Evolutionary conservation across 176 grass and related monocot genomes (phyloP).

Genomic region (Tillandsia leiboldiana): DNA sequence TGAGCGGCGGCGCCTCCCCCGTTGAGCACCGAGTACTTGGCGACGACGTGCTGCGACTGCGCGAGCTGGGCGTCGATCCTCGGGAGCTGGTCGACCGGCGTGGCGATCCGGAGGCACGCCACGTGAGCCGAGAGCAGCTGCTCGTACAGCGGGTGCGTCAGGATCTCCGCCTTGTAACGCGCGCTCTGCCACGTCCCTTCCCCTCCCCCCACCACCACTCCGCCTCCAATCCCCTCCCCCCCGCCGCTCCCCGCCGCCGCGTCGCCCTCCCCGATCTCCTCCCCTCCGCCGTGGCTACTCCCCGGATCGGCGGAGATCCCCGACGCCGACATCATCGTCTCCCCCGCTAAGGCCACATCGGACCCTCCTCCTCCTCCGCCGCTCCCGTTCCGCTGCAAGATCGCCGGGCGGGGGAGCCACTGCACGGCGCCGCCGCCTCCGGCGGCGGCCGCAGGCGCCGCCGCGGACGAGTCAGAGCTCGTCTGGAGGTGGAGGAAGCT

Average conservation of each 20-base stretch:
- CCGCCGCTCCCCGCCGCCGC: constrained; percentile 11
- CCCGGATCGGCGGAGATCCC: background rate
- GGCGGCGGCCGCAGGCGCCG: constrained; percentile 8
- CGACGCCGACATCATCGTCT: background rate
- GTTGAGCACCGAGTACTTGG: constrained; percentile 42
- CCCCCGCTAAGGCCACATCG: background rate
- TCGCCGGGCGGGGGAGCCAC: constrained; percentile 24
- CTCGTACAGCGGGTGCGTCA: constrained; percentile 58
- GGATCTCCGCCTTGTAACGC: constrained; percentile 41
- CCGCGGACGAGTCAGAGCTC: constrained; percentile 43
- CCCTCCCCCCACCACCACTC: background rate
- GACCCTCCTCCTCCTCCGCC: constrained; percentile 23
- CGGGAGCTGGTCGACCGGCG: constrained; percentile 60
- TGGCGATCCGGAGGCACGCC: constrained; percentile 51
- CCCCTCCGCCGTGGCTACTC: background rate
- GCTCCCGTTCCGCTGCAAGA: constrained; percentile 26
- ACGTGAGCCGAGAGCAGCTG: constrained; percentile 57
- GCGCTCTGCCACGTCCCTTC: constrained; percentile 29
- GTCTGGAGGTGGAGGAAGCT: constrained; percentile 73
- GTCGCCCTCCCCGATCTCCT: constrained; percentile 22
- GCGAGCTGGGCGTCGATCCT: constrained; percentile 55
- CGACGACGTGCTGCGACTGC: constrained; percentile 39
- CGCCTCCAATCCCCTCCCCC: constrained; percentile 11
- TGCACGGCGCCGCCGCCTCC: background rate
- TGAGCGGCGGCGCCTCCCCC: constrained; percentile 21